Base-by-base conservation (phyloP, 345 rosid species). In the Brassica juncea region DNA sequence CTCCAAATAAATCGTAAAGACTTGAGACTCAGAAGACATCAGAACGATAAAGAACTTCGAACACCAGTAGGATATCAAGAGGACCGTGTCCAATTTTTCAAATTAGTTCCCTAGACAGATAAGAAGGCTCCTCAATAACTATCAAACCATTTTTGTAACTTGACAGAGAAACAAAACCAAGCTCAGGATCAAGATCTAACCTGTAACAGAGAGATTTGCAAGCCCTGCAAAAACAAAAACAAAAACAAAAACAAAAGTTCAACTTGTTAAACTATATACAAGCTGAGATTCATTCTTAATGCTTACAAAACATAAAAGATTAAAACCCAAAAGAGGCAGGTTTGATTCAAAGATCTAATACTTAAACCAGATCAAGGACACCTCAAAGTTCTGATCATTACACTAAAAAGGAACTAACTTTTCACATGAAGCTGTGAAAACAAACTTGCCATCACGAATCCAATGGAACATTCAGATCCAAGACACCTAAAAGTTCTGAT, bases 201-300 rank as follows among this genome's bases (percentile, higher is more conserved):
- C 97, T 86, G 92, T 73, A 77, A 88, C 73, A 34, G 97, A 89
- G 82, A 92, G 97, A 84, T 92, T 92, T 77, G 90, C 92, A 81
- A 92, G 83, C 63, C 97, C 97, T 92, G 90, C 84, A n/a, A n/a
- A n/a, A n/a, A n/a, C n/a, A n/a, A n/a, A n/a, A n/a, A n/a, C n/a
- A n/a, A n/a, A n/a, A n/a, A n/a, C n/a, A n/a, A n/a, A n/a, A n/a
- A n/a, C n/a, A n/a, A n/a, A n/a, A n/a, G n/a, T n/a, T n/a, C 12
- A 49, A 82, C 63, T 62, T 57, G 68, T 80, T 66, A 75, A 25
- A 44, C 37, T 21, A 21, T 23, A n/a, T 11, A 61, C 11, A 78
- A 12, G 30, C 25, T 32, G 44, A 78, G 42, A 73, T 60, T 58
- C 31, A 1, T 72, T 30, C 35, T 47, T 44, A 66, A 6, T n/a